A percentile compares a stretch with the other conserved stretches of the same genome.
Conservation (phyloP, 176 grass and related monocot species). For the Eleusine coracana region DNA sequence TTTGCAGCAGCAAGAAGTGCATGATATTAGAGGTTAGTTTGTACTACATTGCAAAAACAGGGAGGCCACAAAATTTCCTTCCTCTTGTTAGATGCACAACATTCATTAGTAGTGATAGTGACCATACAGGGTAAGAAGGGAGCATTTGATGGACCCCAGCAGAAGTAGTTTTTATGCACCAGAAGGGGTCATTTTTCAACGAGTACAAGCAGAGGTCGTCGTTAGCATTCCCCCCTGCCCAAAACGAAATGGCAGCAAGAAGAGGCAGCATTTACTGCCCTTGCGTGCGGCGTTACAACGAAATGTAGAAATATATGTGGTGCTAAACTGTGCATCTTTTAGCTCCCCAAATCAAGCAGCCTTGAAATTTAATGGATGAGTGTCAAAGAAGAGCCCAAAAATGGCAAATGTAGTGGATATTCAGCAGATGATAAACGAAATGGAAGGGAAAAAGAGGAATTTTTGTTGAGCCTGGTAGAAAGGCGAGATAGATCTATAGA, state of each 20-base stretch:
- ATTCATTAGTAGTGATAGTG: background rate
- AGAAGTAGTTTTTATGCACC: background rate
- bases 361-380: background rate
- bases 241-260: no score
- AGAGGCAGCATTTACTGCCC: background rate
- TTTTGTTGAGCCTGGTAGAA: background rate
- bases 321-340: no score
- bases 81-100: no score
- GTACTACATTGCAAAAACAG: background rate
- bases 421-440: background rate
- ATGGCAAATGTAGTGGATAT: background rate
- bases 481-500: background rate
- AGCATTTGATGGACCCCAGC: background rate
- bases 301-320: background rate
- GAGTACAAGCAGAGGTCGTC: background rate
- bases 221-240: background rate
- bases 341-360: background rate
- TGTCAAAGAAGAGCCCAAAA: background rate
- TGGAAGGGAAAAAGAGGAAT: background rate
- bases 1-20: background rate
- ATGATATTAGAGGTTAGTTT: background rate
- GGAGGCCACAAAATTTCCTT: no score
- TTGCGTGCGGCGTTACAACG: background rate
- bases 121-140: background rate
- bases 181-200: background rate